These are phyloP conservation scores for Haplosporangium sp. DNA, from an alignment of 371 early-diverging fungal species.

Conservation along the genomic window DNA sequence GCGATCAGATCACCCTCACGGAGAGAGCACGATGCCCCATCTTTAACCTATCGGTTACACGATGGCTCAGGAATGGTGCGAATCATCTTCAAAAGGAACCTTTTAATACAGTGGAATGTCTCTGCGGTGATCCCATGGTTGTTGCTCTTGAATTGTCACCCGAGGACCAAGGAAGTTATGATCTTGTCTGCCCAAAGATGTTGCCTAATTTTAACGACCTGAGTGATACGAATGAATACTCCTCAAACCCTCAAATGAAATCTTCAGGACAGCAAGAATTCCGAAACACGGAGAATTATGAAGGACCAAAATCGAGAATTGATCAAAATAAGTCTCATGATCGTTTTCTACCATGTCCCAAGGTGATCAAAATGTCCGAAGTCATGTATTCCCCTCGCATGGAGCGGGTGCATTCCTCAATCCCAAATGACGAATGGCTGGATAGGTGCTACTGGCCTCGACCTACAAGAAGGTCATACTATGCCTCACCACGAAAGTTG, in stretches of 20 bases:
- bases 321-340: background rate
- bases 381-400: slow-evolving; percentile 10
- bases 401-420: slow-evolving; percentile 14
- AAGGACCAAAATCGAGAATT: background rate
- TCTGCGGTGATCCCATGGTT: slow-evolving; percentile 30
- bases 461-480: slow-evolving; percentile 5
- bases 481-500: background rate
- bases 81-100: slow-evolving; percentile 25
- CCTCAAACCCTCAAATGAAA: too few relatives aligned
- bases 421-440: slow-evolving; percentile 27
- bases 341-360: background rate
- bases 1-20: slow-evolving; percentile 2
- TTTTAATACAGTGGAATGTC: slow-evolving; percentile 24
- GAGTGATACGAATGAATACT: background rate
- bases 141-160: slow-evolving; percentile 10
- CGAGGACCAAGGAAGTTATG: slow-evolving; percentile 5
- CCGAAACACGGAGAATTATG: too few relatives aligned
- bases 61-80: slow-evolving; percentile 27
- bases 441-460: slow-evolving; percentile 6
- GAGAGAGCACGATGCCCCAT: slow-evolving; percentile 32
- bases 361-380: slow-evolving; percentile 10
- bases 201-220: background rate
- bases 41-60: slow-evolving; percentile 40
- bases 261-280: too few relatives aligned
- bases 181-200: slow-evolving; percentile 19